phyloP scores from a whole-genome alignment of 2,329 filamentous ascomycete genomes.

The Rasamsonia emersonii region DNA sequence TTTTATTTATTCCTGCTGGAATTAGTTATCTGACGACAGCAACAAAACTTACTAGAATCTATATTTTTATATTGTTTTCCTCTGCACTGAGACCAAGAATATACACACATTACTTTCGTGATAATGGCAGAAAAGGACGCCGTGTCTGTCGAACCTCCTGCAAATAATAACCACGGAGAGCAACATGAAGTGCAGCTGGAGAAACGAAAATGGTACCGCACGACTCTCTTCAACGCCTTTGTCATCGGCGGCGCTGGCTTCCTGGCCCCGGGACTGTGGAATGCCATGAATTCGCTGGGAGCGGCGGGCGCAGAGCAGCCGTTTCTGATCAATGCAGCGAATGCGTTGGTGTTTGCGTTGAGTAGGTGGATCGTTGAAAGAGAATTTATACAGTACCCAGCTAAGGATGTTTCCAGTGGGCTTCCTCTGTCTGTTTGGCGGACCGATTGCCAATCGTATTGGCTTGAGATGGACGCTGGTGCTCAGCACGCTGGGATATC shows the following conservation, averaged over 20 bases:
- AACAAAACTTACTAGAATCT: too few species aligned
- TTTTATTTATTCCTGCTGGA: too few species aligned
- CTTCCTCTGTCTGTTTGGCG: slow-evolving; percentile 39
- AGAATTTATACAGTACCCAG: not conserved
- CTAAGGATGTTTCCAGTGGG: slow-evolving; percentile 33
- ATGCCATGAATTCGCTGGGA: slow-evolving; percentile 47
- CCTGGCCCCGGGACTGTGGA: slow-evolving; percentile 40
- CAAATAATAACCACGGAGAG: too few species aligned
- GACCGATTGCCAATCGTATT: slow-evolving; percentile 42
- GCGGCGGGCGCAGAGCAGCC: slow-evolving; percentile 46
- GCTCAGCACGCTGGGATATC: slow-evolving; percentile 39
- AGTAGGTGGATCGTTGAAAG: slow-evolving; percentile 14
- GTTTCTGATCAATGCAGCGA: slow-evolving; percentile 46
- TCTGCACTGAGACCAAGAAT: too few species aligned
- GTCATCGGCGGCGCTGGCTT: slow-evolving; percentile 44
- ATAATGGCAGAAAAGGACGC: too few species aligned
- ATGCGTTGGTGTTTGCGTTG: slow-evolving; percentile 40
- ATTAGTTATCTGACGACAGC: too few species aligned
- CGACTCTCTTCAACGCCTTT: slow-evolving; percentile 43
- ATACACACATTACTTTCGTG: too few species aligned
- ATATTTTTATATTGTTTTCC: too few species aligned
- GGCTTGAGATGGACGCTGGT: slow-evolving; percentile 39
- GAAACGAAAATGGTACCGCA: slow-evolving; percentile 36
- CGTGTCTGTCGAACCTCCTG: too few species aligned
- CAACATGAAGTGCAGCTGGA: too few species aligned